Evolutionary conservation across 331 rosid species (phyloP).

Genomic region (Pyracantha coccinea): DNA sequence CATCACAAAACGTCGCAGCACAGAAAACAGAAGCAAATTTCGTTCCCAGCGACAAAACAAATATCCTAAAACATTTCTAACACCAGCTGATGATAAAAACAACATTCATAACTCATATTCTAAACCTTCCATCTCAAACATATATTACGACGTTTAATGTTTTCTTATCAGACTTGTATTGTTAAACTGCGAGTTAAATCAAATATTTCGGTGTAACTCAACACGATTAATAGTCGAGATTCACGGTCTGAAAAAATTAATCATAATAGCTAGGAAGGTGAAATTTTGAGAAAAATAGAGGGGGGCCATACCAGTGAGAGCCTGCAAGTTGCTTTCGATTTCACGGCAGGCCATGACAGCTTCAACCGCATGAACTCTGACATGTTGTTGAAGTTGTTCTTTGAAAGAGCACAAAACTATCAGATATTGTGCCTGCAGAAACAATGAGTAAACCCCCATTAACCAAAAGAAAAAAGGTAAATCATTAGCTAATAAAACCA

Average conservation of each 20-base stretch:
- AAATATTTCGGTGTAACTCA: slow-evolving; percentile 12
- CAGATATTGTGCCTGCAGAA: slow-evolving; percentile 73
- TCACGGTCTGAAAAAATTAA: not conserved
- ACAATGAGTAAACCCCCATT: not conserved
- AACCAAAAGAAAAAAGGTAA: not conserved
- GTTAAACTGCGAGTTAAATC: not conserved
- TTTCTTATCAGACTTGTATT: not conserved
- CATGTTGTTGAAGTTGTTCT: slow-evolving; percentile 98
- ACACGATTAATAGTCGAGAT: not conserved
- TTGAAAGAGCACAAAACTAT: slow-evolving; percentile 73
- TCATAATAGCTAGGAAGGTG: not conserved
- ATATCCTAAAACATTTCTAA: not conserved
- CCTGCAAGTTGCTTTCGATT: slow-evolving; percentile 87
- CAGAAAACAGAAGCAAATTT: not conserved
- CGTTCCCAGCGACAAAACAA: not conserved
- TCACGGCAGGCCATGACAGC: slow-evolving; percentile 99
- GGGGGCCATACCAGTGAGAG: slow-evolving; percentile 64
- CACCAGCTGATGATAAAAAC: not conserved
- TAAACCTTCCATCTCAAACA: not conserved
- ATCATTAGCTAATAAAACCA: not conserved
- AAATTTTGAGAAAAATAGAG: not conserved
- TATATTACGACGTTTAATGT: not conserved
- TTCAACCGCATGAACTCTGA: slow-evolving; percentile 94
- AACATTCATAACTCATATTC: not conserved
- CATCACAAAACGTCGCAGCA: slow-evolving; percentile 2